These are phyloP conservation scores for Mucor piriformis DNA, from an alignment of 371 early-diverging fungal genomes.

Conservation along the genomic window DNA sequence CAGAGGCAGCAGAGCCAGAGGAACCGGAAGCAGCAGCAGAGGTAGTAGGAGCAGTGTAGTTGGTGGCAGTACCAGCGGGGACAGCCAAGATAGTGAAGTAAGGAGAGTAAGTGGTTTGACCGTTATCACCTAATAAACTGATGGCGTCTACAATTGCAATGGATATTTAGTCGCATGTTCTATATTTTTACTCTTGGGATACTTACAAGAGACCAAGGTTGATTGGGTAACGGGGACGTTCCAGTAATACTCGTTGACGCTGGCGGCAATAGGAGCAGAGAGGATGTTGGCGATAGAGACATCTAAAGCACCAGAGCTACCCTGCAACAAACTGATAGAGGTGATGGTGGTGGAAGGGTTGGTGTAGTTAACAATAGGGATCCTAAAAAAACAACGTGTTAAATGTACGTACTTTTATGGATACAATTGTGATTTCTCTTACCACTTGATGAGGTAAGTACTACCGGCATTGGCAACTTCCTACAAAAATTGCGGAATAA, in stretches of 20 bases:
- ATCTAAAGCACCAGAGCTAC: slow-evolving; percentile 31
- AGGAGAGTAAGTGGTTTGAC: slow-evolving; percentile 36
- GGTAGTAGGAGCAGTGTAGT: slow-evolving; percentile 8
- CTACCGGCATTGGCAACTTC: slow-evolving; percentile 35
- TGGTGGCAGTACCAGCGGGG: slow-evolving; percentile 16
- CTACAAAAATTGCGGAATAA: slow-evolving; percentile 16
- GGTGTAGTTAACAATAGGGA: slow-evolving; percentile 15
- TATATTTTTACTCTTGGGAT: not conserved
- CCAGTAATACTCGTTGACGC: slow-evolving; percentile 30
- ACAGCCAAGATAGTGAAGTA: slow-evolving; percentile 44
- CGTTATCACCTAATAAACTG: slow-evolving; percentile 34
- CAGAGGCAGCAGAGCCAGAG: slow-evolving; percentile 9
- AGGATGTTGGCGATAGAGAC: slow-evolving; percentile 23
- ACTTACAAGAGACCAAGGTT: slow-evolving; percentile 38
- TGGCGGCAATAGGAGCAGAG: slow-evolving; percentile 29
- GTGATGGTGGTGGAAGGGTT: slow-evolving; percentile 21
- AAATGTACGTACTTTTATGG: not conserved
- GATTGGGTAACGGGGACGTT: slow-evolving; percentile 29
- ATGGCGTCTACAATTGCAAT: slow-evolving; percentile 30
- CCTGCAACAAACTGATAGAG: slow-evolving; percentile 35
- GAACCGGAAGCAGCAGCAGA: not conserved
- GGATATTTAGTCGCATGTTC: not conserved
- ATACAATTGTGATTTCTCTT: not conserved
- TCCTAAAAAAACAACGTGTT: slow-evolving; percentile 18
- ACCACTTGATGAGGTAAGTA: slow-evolving; percentile 36